Conservation (phyloP, 2,329 filamentous ascomycete genomes). For the Acarospora socialis region DNA sequence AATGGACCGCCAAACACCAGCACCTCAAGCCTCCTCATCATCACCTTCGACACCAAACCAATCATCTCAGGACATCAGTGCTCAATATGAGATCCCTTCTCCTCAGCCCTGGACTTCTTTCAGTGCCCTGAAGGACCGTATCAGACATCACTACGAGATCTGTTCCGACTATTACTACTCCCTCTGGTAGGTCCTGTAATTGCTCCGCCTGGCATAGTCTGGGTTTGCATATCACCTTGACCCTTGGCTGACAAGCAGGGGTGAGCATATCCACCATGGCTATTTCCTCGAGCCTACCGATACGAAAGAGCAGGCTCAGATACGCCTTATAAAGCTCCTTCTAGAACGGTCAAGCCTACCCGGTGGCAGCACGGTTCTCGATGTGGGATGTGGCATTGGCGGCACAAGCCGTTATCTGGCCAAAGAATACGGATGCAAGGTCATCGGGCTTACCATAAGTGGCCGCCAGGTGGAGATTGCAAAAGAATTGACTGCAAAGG, state of each 20-base stretch:
- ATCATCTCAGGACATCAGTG: slow-evolving; percentile 9
- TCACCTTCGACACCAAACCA: too few species aligned
- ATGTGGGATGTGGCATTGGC: slow-evolving; percentile 48
- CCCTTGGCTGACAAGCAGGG: slow-evolving; percentile 27
- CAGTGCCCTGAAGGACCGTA: slow-evolving; percentile 38
- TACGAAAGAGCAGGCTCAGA: slow-evolving; percentile 44
- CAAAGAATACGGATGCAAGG: slow-evolving; percentile 34
- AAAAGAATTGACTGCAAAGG: slow-evolving; percentile 29
- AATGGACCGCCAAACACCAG: too few species aligned
- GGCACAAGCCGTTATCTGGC: slow-evolving; percentile 45
- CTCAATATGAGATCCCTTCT: slow-evolving; percentile 14
- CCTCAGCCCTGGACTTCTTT: slow-evolving; percentile 13
- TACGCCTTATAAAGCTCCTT: slow-evolving; percentile 42
- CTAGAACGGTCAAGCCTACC: slow-evolving; percentile 33
- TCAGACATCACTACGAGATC: slow-evolving; percentile 47
- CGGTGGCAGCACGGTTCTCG: slow-evolving; percentile 33
- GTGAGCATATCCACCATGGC: slow-evolving; percentile 50
- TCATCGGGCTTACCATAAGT: slow-evolving; percentile 48
- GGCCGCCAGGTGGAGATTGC: slow-evolving; percentile 46
- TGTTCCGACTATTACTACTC: slow-evolving; percentile 48
- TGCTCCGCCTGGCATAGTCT: slow-evolving; percentile 2
- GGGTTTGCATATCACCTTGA: not conserved
- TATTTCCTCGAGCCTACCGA: slow-evolving; percentile 41
- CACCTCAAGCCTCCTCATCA: too few species aligned
- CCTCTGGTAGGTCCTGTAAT: slow-evolving; percentile 34